Base-by-base conservation (phyloP, 2,329 filamentous ascomycete genomes). In the Cladorrhinum sp. region DNA sequence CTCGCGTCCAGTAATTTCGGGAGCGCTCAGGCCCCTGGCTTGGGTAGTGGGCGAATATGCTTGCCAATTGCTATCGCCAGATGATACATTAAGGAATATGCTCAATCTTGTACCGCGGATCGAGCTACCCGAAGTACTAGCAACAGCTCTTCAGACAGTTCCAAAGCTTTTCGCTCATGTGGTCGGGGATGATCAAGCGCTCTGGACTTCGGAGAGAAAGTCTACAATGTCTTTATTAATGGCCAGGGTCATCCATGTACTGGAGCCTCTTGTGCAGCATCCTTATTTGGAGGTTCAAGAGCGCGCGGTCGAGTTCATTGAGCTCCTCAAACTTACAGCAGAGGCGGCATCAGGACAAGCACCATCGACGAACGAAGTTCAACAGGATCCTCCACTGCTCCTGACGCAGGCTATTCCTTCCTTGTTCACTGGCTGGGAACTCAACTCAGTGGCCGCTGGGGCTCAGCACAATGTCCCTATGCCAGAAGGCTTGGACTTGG, bases 241-340 rank as follows among this genome's bases (percentile, higher is more conserved):
- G 75, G 89, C 90, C 25, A 86, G 92, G 1, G 86, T 97, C 6
- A 84, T 96, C 20, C 85, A 95, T 71, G 89, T 91, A 52, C 78
- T 96, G 22, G 93, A 98, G 68, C 85, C 87, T 0, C 75, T 98
- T 16, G 86, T 87, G 0, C 81, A 88, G 45, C 92, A 98, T 72
- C 93, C 93, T 0, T 91, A 87, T 68, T 81, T 99, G 1, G 95
- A 99, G 72, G 92, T 99, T 2, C 95, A 99, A 75, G 95, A 98
- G 74, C 86, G 95, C 59, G 89, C 93, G 2, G 93, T 97, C 1
- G 93, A 97, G 71, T 96, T 96, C 68, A 83, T 92, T 0, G 95
- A 99, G 72, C 81, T 98, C 12, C 85, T 98, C 69, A 92, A 92
- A 61, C 80, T 99, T 50, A 92, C 91, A 1, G 86, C 87, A 1